These are phyloP conservation scores for Stemphylium beticola DNA, from an alignment of 2,329 filamentous ascomycete genomes.

Conservation along the genomic window DNA sequence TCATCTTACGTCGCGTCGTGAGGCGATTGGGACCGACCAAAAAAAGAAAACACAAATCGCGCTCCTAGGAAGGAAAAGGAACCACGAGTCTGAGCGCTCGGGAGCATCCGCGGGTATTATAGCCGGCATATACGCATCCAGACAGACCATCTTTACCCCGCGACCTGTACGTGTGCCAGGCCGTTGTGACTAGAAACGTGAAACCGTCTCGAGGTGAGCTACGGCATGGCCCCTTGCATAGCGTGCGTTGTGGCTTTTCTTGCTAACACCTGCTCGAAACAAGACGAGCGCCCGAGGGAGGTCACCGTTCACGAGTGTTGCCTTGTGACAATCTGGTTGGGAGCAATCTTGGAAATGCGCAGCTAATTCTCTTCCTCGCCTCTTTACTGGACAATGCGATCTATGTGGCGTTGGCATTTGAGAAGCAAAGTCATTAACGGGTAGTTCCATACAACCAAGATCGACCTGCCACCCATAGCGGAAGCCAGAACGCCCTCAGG, in stretches of 20 bases:
- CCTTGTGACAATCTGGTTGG: neutral
- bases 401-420: no score
- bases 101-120: slow-evolving; percentile 13
- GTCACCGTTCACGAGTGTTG: neutral
- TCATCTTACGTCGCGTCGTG: slow-evolving; percentile 18
- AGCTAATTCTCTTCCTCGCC: neutral
- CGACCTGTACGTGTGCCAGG: neutral
- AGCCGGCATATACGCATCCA: slow-evolving; percentile 4
- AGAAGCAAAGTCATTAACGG: no score
- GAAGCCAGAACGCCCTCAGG: no score
- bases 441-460: no score
- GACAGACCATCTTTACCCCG: neutral
- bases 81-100: slow-evolving; percentile 5
- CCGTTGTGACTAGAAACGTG: slow-evolving; percentile 1
- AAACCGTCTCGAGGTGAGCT: slow-evolving; percentile 8
- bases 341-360: neutral
- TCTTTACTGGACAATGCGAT: no score
- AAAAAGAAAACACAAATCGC: neutral
- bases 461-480: no score
- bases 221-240: slow-evolving; percentile 8
- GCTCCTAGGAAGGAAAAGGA: slow-evolving; percentile 1
- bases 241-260: slow-evolving; percentile 1
- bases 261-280: slow-evolving; percentile 12
- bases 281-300: slow-evolving; percentile 4
- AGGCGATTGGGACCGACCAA: neutral